phyloP scores from a whole-genome alignment of 352 stramenopile species.

The Globisporangium sylvaticum region DNA sequence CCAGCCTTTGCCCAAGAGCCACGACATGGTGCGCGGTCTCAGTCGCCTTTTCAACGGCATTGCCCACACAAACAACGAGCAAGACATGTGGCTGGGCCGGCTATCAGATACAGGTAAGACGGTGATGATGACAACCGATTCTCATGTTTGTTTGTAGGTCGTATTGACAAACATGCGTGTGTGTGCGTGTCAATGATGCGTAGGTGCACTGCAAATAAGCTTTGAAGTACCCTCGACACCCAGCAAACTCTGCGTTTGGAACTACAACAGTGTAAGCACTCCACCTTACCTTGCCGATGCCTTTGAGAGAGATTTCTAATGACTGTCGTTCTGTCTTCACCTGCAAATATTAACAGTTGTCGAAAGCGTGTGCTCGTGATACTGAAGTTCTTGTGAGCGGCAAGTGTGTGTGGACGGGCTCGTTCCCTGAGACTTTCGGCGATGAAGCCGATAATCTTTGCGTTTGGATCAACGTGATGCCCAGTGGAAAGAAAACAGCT shows the following conservation, averaged over 20 bases:
- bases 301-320: background rate
- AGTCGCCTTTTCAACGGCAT: conserved; percentile 53
- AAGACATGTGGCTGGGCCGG: conserved; percentile 75
- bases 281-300: background rate
- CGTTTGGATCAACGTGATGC: conserved; percentile 58
- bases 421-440: conserved; percentile 64
- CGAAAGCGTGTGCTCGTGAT: conserved; percentile 43
- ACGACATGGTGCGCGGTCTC: conserved; percentile 69
- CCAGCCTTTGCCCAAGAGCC: conserved; percentile 43
- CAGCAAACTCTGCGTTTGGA: conserved; percentile 78
- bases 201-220: conserved; percentile 49
- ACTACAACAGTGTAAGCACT: conserved; percentile 68
- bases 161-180: background rate
- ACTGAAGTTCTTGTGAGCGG: conserved; percentile 59
- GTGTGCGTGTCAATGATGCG: background rate
- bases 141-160: background rate
- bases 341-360: conserved; percentile 30
- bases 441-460: conserved; percentile 63
- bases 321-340: background rate
- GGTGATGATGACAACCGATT: background rate
- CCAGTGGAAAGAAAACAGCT: conserved; percentile 30
- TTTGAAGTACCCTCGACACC: conserved; percentile 39
- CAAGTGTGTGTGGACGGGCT: conserved; percentile 72
- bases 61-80: conserved; percentile 56
- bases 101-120: conserved; percentile 45